Conservation (phyloP, 2,329 filamentous ascomycete genomes). For the Pseudogymnoascus sp. region DNA sequence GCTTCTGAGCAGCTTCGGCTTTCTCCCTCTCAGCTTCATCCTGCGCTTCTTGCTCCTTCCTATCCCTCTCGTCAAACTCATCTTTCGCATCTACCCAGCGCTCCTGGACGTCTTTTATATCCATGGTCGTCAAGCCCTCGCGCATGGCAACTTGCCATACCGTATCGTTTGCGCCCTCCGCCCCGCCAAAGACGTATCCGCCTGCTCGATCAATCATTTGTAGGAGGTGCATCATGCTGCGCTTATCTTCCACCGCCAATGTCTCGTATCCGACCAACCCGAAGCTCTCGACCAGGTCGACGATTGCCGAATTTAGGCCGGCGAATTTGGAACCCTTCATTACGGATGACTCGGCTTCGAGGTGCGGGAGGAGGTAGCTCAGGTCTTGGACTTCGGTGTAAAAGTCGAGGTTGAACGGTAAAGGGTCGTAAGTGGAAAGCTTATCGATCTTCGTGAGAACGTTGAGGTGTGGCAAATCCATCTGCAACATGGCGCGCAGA, state of each 20-base stretch:
- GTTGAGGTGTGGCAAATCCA: slow-evolving; percentile 93
- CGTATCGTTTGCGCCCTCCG: slow-evolving; percentile 87
- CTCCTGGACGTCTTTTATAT: slow-evolving; percentile 86
- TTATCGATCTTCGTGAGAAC: slow-evolving; percentile 98
- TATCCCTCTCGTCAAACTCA: slow-evolving; percentile 75
- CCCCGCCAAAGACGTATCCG: slow-evolving; percentile 85
- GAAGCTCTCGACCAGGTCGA: slow-evolving; percentile 81
- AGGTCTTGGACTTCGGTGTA: slow-evolving; percentile 97
- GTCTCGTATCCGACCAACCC: slow-evolving; percentile 88
- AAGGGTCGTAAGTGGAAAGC: slow-evolving; percentile 69
- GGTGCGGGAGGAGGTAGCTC: slow-evolving; percentile 68
- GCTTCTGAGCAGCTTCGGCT: slow-evolving; percentile 24
- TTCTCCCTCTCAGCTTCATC: slow-evolving; percentile 32
- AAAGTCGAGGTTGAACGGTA: slow-evolving; percentile 93
- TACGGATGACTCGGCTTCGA: slow-evolving; percentile 69
- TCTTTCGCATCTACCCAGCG: slow-evolving; percentile 89
- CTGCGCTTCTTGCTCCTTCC: slow-evolving; percentile 67
- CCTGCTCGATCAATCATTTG: slow-evolving; percentile 84
- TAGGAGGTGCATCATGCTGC: slow-evolving; percentile 88
- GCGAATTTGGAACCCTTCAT: slow-evolving; percentile 68
- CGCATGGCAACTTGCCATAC: slow-evolving; percentile 97
- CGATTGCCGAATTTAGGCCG: slow-evolving; percentile 76
- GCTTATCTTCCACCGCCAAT: slow-evolving; percentile 91
- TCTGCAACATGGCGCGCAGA: slow-evolving; percentile 93
- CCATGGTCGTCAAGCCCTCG: slow-evolving; percentile 63